Percentiles rank a stretch among this genome's conserved stretches.
Evolutionary conservation across 2,329 filamentous ascomycete species (phyloP).

Genomic region (Fusarium nanum): DNA sequence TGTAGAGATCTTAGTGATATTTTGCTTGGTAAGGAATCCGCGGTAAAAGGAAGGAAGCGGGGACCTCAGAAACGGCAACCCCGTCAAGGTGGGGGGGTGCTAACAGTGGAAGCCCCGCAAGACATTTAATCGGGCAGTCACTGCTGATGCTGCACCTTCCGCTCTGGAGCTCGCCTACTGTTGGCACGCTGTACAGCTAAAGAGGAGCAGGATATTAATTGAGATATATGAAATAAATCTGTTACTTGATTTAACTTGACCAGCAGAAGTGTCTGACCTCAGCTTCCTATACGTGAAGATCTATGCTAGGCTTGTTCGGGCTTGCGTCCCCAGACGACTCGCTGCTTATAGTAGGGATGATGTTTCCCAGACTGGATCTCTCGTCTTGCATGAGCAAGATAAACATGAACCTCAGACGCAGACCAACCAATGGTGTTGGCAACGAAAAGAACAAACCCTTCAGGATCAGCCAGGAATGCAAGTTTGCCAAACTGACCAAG

Average conservation of each 20-base stretch:
- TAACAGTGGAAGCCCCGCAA: background rate
- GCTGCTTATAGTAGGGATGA: slow-evolving; percentile 13
- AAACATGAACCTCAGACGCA: slow-evolving; percentile 10
- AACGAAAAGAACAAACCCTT: slow-evolving; percentile 15
- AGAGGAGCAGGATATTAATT: background rate
- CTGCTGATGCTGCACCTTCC: background rate
- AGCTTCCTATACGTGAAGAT: background rate
- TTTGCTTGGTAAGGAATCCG: background rate
- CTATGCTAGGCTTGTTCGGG: background rate
- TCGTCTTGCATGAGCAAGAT: slow-evolving; percentile 6
- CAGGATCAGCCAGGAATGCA: slow-evolving; percentile 7
- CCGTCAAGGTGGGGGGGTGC: no score
- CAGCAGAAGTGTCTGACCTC: background rate
- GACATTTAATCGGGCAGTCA: background rate
- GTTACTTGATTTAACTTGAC: background rate
- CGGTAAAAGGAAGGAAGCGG: background rate
- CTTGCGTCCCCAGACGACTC: slow-evolving; percentile 10
- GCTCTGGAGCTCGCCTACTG: background rate
- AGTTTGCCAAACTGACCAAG: slow-evolving; percentile 4
- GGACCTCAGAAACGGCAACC: background rate
- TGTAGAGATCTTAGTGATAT: no score
- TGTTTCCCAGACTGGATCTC: slow-evolving; percentile 11
- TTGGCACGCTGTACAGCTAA: background rate
- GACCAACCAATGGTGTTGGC: slow-evolving; percentile 16
- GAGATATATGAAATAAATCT: background rate